Percentiles rank a stretch among this genome's conserved stretches.
phyloP scores from a whole-genome alignment of 768 basidiomycete genomes.

The Tulasnella sp. region DNA sequence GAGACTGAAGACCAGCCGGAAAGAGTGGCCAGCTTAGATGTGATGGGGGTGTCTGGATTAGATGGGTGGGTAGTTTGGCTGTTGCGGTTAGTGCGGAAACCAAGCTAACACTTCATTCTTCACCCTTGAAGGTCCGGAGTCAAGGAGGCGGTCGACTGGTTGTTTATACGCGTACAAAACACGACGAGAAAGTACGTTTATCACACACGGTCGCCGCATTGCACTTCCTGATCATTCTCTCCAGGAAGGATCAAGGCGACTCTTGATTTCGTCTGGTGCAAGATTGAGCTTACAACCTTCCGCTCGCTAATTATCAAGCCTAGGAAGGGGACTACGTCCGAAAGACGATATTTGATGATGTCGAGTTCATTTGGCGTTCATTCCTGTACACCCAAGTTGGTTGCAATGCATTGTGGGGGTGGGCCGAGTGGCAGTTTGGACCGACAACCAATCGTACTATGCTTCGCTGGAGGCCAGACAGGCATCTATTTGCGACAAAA shows the following conservation, averaged over 20 bases:
- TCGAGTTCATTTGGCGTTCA: background rate
- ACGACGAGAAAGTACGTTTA: slow-evolving; percentile 53
- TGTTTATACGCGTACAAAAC: slow-evolving; percentile 90
- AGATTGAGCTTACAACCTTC: background rate
- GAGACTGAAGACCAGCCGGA: slow-evolving; percentile 49
- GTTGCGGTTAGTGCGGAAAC: background rate
- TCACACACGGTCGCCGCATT: background rate
- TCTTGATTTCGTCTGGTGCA: background rate
- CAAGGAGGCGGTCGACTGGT: slow-evolving; percentile 86
- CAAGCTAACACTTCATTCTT: background rate
- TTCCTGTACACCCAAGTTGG: background rate
- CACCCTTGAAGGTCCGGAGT: slow-evolving; percentile 66
- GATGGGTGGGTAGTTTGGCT: slow-evolving; percentile 63
- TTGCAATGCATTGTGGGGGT: background rate
- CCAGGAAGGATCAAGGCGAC: background rate
- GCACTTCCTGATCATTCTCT: background rate
- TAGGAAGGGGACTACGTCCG: background rate
- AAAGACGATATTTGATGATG: background rate
- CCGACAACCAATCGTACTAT: background rate
- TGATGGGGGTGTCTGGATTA: slow-evolving; percentile 85
- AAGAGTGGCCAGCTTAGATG: slow-evolving; percentile 70
- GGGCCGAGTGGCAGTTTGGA: background rate
- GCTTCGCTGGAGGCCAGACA: background rate
- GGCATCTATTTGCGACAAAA: background rate
- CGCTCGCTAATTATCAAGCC: background rate